Conservation (phyloP, 2,329 filamentous ascomycete species). For the Torrubiella hemipterigena region DNA sequence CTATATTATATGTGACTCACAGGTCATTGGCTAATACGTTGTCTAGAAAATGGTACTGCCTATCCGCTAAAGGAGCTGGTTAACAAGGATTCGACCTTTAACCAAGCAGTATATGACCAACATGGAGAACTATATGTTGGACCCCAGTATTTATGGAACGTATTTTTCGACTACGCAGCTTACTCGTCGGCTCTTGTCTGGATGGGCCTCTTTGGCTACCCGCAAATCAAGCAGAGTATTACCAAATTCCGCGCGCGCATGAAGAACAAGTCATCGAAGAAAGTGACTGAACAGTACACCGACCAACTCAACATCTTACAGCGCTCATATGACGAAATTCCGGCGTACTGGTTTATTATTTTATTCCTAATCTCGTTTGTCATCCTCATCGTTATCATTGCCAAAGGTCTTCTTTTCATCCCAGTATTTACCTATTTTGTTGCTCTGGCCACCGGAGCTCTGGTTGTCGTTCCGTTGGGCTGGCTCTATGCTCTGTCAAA, state of each 20-base stretch:
- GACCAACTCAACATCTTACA: slow-evolving; percentile 49
- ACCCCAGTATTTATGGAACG: slow-evolving; percentile 42
- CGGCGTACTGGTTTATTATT: slow-evolving; percentile 42
- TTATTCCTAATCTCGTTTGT: slow-evolving; percentile 33
- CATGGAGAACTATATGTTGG: slow-evolving; percentile 46
- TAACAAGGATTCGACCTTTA: slow-evolving; percentile 25
- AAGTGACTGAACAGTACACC: slow-evolving; percentile 41
- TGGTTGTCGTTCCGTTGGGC: slow-evolving; percentile 43
- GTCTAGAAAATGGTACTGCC: slow-evolving; percentile 16
- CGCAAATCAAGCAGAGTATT: slow-evolving; percentile 31
- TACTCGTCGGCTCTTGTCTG: slow-evolving; percentile 46
- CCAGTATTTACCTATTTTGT: slow-evolving; percentile 49
- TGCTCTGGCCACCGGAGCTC: slow-evolving; percentile 38
- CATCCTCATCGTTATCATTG: slow-evolving; percentile 35
- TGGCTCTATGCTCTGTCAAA: slow-evolving; percentile 51
- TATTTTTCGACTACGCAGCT: slow-evolving; percentile 50
- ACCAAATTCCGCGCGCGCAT: slow-evolving; percentile 27
- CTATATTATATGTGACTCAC: too few relatives aligned
- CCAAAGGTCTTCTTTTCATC: slow-evolving; percentile 40
- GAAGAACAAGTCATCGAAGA: slow-evolving; percentile 13
- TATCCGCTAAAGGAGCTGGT: slow-evolving; percentile 22
- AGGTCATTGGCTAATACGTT: slow-evolving; percentile 8
- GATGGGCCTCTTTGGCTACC: slow-evolving; percentile 43
- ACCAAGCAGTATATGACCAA: slow-evolving; percentile 32
- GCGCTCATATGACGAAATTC: slow-evolving; percentile 44